Conservation (phyloP, 257 asterid genomes). For the Catharanthus roseus region DNA sequence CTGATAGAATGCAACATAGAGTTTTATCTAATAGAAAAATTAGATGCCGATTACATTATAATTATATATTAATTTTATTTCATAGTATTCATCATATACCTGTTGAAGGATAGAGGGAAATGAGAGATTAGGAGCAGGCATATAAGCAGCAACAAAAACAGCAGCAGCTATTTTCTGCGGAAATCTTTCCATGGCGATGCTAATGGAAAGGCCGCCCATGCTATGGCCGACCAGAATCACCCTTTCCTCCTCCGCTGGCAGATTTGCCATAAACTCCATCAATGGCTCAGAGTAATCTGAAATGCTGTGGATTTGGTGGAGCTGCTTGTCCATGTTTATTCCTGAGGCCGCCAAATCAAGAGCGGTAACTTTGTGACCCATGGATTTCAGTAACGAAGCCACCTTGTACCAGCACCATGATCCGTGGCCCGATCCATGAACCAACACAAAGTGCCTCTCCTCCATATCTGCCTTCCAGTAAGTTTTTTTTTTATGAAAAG, state of each 20-base stretch:
- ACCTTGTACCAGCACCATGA: slow-evolving; percentile 11
- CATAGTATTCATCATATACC: no score
- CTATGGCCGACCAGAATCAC: slow-evolving; percentile 18
- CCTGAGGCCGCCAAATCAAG: slow-evolving; percentile 18
- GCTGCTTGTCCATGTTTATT: not conserved
- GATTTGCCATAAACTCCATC: slow-evolving; percentile 11
- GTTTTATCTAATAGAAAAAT: no score
- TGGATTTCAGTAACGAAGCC: not conserved
- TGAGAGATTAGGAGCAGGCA: slow-evolving; percentile 13
- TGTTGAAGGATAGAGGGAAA: not conserved
- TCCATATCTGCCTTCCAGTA: not conserved
- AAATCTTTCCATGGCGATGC: slow-evolving; percentile 14
- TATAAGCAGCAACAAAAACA: slow-evolving; percentile 13
- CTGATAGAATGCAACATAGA: no score
- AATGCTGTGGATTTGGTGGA: not conserved
- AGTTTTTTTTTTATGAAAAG: no score
- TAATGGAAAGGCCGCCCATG: slow-evolving; percentile 6
- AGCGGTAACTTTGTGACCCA: slow-evolving; percentile 18
- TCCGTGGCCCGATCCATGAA: slow-evolving; percentile 10
- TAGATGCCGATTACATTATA: no score
- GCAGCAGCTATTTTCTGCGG: slow-evolving; percentile 14
- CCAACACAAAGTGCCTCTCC: slow-evolving; percentile 3
- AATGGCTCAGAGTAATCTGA: slow-evolving; percentile 13
- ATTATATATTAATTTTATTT: no score
- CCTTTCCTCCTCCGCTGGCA: not conserved